Base-by-base conservation (phyloP, 2,329 filamentous ascomycete species). In the Colletotrichum lupini region DNA sequence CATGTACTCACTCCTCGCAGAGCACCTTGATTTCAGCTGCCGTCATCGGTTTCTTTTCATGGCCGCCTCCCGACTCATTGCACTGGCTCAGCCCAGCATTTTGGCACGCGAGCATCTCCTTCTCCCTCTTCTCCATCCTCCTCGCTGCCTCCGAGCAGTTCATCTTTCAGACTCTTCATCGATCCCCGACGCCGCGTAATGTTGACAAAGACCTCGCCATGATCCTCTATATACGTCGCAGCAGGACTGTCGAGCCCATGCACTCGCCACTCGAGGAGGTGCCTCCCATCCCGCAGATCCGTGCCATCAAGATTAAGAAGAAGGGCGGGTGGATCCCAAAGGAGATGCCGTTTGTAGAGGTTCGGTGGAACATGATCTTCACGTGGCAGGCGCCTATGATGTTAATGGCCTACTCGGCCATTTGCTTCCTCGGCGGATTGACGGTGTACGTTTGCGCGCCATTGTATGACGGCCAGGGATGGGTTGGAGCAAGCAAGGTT, bases 291-390 rank as follows among this genome's bases (percentile, higher is more conserved):
- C 72, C 72, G 4, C 72, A 74, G 30, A 72, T 72, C 62, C 68
- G 68, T 35, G 68, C 49, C 16, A 72, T 74, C 53, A 72, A 72
- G 52, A 56, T 72, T 19, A 49, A 56, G 14, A 58, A 74, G 30
- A 71, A 68, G 37, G 68, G 69, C 12, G 69, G 70, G 4, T 74
- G 73, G 73, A 58, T 74, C 16, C 73, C 73, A 26, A 73, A 66
- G 52, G 67, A 69, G 63, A 72, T 68, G 66, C 73, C 68, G 12
- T 35, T 67, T 49, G 77, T 74, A 2, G 46, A 66, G 19, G 68
- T 79, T n/a, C 74, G 77, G 6, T 79, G 77, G 78, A 79, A 79
- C 24, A 79, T 79, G 78, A 74, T 78, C 1, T 79, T 79, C 60
- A 79, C 78, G 0, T 80, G 78, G 77, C 78, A 79, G 72, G 78